Conservation (phyloP, 139 green algal species). For the Edaphochlamys debaryana region DNA sequence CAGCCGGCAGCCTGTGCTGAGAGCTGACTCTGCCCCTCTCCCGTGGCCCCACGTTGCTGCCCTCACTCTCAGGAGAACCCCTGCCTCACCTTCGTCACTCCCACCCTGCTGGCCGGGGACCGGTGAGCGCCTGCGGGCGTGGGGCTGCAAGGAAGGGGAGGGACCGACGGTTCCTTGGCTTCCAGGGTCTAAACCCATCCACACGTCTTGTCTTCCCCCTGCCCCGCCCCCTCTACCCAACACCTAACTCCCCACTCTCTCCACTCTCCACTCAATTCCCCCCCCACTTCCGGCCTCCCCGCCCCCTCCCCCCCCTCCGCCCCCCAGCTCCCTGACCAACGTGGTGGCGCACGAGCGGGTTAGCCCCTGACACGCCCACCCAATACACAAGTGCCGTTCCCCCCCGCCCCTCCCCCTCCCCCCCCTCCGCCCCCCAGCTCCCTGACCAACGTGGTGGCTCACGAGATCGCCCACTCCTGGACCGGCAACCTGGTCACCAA, state of each 20-base stretch:
- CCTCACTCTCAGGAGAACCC: conserved; percentile 85
- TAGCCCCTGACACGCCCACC: background rate
- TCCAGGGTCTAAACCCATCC: background rate
- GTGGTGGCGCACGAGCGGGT: conserved; percentile 94
- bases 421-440: conserved; percentile 30
- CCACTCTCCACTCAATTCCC: too few relatives aligned
- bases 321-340: conserved; percentile 66
- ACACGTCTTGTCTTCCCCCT: background rate
- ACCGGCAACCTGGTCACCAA: conserved; percentile 95
- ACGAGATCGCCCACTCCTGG: conserved; percentile 96
- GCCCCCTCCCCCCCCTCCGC: background rate
- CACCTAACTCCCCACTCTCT: too few relatives aligned
- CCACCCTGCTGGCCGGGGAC: conserved; percentile 93
- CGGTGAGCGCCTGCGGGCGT: conserved; percentile 40
- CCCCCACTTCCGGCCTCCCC: background rate
- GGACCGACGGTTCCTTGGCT: too few relatives aligned
- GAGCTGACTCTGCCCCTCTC: too few relatives aligned
- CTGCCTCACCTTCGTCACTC: conserved; percentile 84
- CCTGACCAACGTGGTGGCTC: conserved; percentile 85
- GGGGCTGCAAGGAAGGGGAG: background rate
- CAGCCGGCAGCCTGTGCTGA: too few relatives aligned
- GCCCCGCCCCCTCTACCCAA: too few relatives aligned
- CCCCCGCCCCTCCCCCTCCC: too few relatives aligned
- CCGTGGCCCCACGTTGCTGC: too few relatives aligned
- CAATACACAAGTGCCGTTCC: background rate